Conservation (phyloP, 2,329 filamentous ascomycete species). For the Sclerotinia subarctica region DNA sequence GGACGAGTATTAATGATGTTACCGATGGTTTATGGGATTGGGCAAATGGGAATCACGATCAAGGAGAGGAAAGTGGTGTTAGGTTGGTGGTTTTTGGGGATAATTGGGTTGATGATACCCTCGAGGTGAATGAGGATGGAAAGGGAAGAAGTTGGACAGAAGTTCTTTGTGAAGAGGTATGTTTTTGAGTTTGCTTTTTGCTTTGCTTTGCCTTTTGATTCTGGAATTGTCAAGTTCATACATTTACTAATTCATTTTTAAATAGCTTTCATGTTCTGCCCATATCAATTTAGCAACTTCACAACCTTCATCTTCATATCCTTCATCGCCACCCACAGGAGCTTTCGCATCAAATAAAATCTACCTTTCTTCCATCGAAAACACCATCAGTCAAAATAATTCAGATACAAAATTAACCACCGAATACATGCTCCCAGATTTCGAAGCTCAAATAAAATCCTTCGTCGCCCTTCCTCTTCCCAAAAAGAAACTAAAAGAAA, state of each 20-base stretch:
- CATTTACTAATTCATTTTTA: not conserved
- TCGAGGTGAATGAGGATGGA: constrained; percentile 22
- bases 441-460: constrained; percentile 33
- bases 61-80: constrained; percentile 22
- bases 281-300: constrained; percentile 34
- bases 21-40: constrained; percentile 28
- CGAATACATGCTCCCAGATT: constrained; percentile 31
- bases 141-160: constrained; percentile 34
- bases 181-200: not conserved
- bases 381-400: constrained; percentile 6
- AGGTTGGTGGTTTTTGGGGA: constrained; percentile 38
- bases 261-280: constrained; percentile 35
- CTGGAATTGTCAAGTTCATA: not conserved
- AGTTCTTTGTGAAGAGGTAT: constrained; percentile 36
- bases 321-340: constrained; percentile 30
- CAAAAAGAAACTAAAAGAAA: constrained; percentile 23
- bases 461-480: constrained; percentile 31
- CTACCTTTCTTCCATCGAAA: constrained; percentile 19
- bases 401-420: not conserved
- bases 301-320: constrained; percentile 29
- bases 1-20: constrained; percentile 25
- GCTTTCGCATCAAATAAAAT: constrained; percentile 31
- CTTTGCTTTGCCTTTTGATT: not conserved
- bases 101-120: constrained; percentile 34
- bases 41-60: constrained; percentile 21